Conservation (phyloP, 169 alveolate genomes). For the Eimeria necatrix region DNA sequence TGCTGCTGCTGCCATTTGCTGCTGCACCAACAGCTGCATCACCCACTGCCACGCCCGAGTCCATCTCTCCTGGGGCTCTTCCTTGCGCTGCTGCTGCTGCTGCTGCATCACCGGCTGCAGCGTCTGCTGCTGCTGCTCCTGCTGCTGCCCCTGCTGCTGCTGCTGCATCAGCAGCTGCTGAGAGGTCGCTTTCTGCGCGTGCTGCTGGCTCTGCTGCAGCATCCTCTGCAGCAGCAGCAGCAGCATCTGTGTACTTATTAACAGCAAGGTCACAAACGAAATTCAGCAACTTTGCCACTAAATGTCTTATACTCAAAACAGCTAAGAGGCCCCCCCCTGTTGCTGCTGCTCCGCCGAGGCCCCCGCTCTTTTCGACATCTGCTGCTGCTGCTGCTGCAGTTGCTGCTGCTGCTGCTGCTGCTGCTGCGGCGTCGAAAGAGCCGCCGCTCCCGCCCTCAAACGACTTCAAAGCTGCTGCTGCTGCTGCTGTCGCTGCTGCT, state of each 20-base stretch:
- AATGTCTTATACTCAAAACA: slow-evolving; percentile 40
- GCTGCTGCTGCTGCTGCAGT: slow-evolving; percentile 7
- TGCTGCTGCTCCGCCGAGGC: slow-evolving; percentile 22
- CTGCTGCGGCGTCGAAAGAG: slow-evolving; percentile 42
- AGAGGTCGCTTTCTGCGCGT: background rate
- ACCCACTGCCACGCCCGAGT: background rate
- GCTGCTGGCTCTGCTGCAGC: slow-evolving; percentile 81
- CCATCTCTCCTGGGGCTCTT: background rate
- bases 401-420: slow-evolving; percentile 65
- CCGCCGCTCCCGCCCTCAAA: slow-evolving; percentile 31
- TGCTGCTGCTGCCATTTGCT: slow-evolving; percentile 41
- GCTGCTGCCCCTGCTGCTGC: slow-evolving; percentile 14
- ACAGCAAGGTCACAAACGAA: slow-evolving; percentile 73
- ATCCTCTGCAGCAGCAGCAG: slow-evolving; percentile 69
- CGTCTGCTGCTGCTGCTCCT: background rate
- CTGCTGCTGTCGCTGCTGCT: slow-evolving; percentile 68
- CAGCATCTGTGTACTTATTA: slow-evolving; percentile 60
- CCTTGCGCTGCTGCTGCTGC: background rate
- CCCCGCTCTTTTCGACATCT: background rate
- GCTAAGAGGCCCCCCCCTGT: background rate
- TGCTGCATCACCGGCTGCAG: background rate
- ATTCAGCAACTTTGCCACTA: slow-evolving; percentile 67
- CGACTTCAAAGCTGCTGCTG: slow-evolving; percentile 56
- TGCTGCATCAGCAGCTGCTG: background rate
- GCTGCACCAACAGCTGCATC: background rate